Base-by-base conservation (phyloP, 129 eudicot species). In the Flaveria brownii region DNA sequence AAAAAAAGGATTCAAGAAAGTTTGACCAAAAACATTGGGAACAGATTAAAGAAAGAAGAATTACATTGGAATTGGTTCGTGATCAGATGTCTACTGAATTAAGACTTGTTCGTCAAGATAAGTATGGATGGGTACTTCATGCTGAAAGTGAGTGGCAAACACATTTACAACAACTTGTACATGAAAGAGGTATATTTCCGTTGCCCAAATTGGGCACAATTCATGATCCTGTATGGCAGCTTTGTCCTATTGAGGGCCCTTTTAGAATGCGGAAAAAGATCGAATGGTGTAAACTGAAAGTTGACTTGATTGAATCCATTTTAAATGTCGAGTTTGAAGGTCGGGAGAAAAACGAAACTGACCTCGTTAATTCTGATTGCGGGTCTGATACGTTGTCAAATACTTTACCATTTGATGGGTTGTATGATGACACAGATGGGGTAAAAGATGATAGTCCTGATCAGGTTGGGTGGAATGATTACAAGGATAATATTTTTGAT, bases 61-160 rank as follows among this genome's bases (percentile, higher is more conserved):
- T 81, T 71, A 92, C 96, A 9, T 85, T 95, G 80, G 96, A 91
- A 69, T 45, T 81, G 79, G 92, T 91, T 77, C 91, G 99, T 50
- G 97, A 95, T 80, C 82, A 87, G 25, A 80, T 95, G 97, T 88
- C 86, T 18, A 91, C 99, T 45, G 99, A 89, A 72, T 57, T 95
- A 33, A 83, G 99, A 70, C 96, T 95, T 73, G 86, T 95, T 56
- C 97, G 97, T 65, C 99, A 95, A 82, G 99, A 95, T 81, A 95
- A 95, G 73, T 91, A 95, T 70, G 99, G 99, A 41, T 95, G 99
- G 99, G 96, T 95, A 23, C 89, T 95, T n/a, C 99, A 95, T 85
- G 99, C 99, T 70, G 99, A 95, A 77, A 91, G 97, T 73, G 99
- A 95, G 73, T 91, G 99, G 99, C 99, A 91, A 81, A 83, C 92